phyloP scores from a whole-genome alignment of 192 early-diverging fungal species.

The Gigaspora rosea region DNA sequence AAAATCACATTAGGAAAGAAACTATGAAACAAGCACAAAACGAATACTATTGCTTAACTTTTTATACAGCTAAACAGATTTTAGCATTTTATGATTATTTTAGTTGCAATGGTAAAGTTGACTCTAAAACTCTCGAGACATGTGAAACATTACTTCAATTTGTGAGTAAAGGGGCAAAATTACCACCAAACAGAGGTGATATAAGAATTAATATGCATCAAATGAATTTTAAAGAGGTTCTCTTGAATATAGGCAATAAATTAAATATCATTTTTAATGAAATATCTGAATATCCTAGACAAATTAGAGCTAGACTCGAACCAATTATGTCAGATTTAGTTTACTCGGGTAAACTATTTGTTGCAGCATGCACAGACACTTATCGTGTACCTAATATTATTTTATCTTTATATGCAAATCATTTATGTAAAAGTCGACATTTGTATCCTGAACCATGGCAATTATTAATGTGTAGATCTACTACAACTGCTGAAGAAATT shows the following conservation, averaged over 20 bases:
- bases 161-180: constrained; percentile 1
- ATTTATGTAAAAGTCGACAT: not conserved
- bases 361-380: constrained; percentile 27
- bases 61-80: constrained; percentile 3
- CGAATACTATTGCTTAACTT: constrained; percentile 13
- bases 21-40: not conserved
- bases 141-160: constrained; percentile 6
- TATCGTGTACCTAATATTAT: constrained; percentile 28
- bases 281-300: not conserved
- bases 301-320: not conserved
- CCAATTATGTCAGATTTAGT: constrained; percentile 3
- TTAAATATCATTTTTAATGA: not conserved
- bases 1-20: not conserved
- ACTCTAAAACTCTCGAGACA: not conserved
- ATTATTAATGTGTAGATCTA: constrained; percentile 19
- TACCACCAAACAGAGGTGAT: not conserved
- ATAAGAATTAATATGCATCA: no score
- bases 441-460: constrained; percentile 28
- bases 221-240: not conserved
- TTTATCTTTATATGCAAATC: constrained; percentile 6
- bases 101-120: no score
- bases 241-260: constrained; percentile 5
- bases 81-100: constrained; percentile 18
- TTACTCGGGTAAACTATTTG: constrained; percentile 24
- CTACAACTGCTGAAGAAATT: constrained; percentile 22